Evolutionary conservation across 352 stramenopile genomes (phyloP), one percentile per base, ranked within the genome.

Genomic region (Pythium rhizo-oryzae): DNA sequence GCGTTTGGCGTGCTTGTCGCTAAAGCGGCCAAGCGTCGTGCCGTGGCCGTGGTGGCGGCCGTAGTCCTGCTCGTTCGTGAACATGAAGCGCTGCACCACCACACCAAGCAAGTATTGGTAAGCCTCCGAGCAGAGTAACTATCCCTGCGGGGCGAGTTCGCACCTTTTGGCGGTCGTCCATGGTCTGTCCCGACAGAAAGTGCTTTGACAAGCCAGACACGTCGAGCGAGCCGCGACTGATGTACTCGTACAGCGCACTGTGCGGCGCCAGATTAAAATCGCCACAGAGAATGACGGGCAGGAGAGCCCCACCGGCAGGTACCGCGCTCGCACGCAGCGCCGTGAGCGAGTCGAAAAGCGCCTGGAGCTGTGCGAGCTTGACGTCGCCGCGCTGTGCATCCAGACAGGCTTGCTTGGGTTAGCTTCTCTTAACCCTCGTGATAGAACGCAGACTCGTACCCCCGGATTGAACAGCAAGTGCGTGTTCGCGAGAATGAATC

Each of bases 391-490:
- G 77, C 84, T 92, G 39, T 33, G 8, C 18, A n/a, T 47, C 12
- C 8, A 15, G 1, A 41, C 35, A 41, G 35, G 13, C 35, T 1
- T 11, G 35, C 8, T 1, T 2, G 8, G 8, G 35, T 41, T 41
- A 15, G 35, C 8, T 11, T 3, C 2, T 41, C 4, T 41, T 41
- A 11, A 15, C 35, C 1, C 3, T 4, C 8, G 8, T 8, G 35
- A 41, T 11, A 15, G 1, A 11, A 4, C 35, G 35, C 28, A 47
- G 2, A 5, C 13, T 70, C 74, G 21, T 50, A 92, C 84, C 50
- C 80, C 78, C 2, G 84, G 84, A 39, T 92, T 92, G 67, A 92
- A 92, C 16, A 92, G 71, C 52, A 92, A 62, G 58, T 92, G 84
- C 15, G 84, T 92, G 47, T 80, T 90, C n/a, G 81, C 79, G 18